A percentile compares a stretch with the other conserved stretches of the same genome.
These are phyloP conservation scores for Epichloe coenophiala DNA, from an alignment of 2,329 filamentous ascomycete species.

Conservation along the genomic window DNA sequence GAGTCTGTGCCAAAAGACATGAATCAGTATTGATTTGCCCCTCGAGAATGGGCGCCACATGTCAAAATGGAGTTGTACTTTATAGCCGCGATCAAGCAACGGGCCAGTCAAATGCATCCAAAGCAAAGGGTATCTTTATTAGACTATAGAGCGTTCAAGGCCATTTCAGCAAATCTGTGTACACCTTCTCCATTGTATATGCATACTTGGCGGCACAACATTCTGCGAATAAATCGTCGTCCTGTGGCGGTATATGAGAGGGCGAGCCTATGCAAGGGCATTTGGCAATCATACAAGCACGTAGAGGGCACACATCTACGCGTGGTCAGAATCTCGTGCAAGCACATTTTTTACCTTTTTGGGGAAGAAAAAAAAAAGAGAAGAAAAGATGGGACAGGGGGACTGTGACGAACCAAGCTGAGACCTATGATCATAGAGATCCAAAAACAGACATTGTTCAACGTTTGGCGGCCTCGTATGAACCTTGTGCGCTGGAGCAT, in stretches of 20 bases:
- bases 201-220: no score
- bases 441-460: slow-evolving; percentile 90
- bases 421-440: slow-evolving; percentile 79
- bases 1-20: no score
- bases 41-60: no score
- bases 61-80: no score
- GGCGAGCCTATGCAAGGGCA: no score
- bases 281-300: slow-evolving; percentile 27
- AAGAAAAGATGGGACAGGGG: not conserved
- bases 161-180: not conserved
- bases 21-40: no score
- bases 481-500: slow-evolving; percentile 70
- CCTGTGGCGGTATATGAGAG: no score
- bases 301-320: slow-evolving; percentile 39
- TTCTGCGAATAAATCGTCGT: no score
- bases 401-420: slow-evolving; percentile 48
- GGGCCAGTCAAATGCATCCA: not conserved
- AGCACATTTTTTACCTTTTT: not conserved
- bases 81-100: no score
- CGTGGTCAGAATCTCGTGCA: slow-evolving; percentile 7
- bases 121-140: slow-evolving; percentile 1
- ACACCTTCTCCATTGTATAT: no score
- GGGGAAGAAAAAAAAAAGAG: not conserved
- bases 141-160: not conserved
- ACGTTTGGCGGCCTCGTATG: slow-evolving; percentile 58